These are phyloP conservation scores for Cutaneotrichosporon cavernicola DNA, from an alignment of 1,284 basidiomycete genomes.

Conservation along the genomic window DNA sequence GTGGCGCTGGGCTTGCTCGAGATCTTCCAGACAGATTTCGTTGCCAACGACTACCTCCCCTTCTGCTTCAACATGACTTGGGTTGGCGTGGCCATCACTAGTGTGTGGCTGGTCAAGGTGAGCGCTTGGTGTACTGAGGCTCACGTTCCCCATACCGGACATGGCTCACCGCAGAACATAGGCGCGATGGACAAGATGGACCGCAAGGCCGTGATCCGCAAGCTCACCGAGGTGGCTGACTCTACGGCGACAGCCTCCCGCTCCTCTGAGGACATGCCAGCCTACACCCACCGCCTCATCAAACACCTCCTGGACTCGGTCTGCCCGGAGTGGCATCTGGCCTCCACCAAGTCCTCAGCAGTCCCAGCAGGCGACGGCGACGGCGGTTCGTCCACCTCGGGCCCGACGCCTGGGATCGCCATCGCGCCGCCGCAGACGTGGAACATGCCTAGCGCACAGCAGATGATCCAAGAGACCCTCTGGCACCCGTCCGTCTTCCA, in stretches of 20 bases:
- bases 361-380: neutral
- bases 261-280: conserved; percentile 33
- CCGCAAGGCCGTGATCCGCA: conserved; percentile 25
- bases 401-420: neutral
- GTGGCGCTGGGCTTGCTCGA: conserved; percentile 28
- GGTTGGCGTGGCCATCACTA: conserved; percentile 31
- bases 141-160: neutral
- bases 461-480: conserved; percentile 34
- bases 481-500: conserved; percentile 25
- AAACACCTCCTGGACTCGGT: conserved; percentile 31
- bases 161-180: conserved; percentile 28
- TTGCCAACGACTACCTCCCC: conserved; percentile 28
- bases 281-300: conserved; percentile 35
- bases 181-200: conserved; percentile 29
- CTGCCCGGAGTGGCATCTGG: conserved; percentile 16
- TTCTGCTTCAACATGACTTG: conserved; percentile 32
- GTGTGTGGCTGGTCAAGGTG: conserved; percentile 36
- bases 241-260: conserved; percentile 27
- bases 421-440: conserved; percentile 17
- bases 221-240: conserved; percentile 23
- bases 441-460: conserved; percentile 27
- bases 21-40: conserved; percentile 32
- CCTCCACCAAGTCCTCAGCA: neutral
- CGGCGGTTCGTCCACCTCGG: neutral
- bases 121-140: neutral